A percentile compares a stretch with the other conserved stretches of the same genome.
Conservation (phyloP, 805 yeast species). For the Candida argentea region DNA sequence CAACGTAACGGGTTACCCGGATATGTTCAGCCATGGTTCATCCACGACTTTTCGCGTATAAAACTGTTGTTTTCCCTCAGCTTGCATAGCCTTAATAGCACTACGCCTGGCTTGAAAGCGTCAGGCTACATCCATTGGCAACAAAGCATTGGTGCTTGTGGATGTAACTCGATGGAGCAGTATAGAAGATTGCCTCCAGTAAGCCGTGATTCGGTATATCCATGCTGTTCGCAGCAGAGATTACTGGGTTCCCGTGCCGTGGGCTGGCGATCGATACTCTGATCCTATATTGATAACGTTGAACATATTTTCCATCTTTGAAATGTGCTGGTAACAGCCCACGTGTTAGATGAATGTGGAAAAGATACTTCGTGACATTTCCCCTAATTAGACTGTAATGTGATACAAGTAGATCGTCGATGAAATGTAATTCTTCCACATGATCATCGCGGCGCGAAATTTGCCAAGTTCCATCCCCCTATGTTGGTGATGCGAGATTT, state of each 20-base stretch:
- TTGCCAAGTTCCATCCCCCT: no score
- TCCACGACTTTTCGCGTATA: no score
- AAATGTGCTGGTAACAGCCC: conserved; percentile 12
- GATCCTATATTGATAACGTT: conserved; percentile 54
- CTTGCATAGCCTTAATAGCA: no score
- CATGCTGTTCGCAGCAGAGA: conserved; percentile 1
- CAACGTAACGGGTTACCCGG: no score
- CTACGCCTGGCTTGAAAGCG: no score
- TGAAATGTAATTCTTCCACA: no score
- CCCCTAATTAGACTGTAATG: no score
- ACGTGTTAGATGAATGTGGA: conserved; percentile 63
- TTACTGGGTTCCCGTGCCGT: conserved; percentile 1
- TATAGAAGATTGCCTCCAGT: conserved; percentile 10
- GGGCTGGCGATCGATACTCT: conserved; percentile 38
- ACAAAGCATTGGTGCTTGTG: conserved; percentile 5
- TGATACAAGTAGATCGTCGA: no score
- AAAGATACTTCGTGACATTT: conserved; percentile 65
- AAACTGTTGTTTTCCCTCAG: no score
- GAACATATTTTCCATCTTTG: conserved; percentile 80
- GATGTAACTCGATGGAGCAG: conserved; percentile 8
- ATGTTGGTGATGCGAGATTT: no score
- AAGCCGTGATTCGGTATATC: conserved; percentile 3
- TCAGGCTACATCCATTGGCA: conserved; percentile 3
- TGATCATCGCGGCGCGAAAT: no score
- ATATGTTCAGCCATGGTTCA: no score